Percentiles rank a stretch among this genome's conserved stretches.
These are phyloP conservation scores for Adansonia gregorii DNA, from an alignment of 441 rosid genomes.

Conservation along the genomic window DNA sequence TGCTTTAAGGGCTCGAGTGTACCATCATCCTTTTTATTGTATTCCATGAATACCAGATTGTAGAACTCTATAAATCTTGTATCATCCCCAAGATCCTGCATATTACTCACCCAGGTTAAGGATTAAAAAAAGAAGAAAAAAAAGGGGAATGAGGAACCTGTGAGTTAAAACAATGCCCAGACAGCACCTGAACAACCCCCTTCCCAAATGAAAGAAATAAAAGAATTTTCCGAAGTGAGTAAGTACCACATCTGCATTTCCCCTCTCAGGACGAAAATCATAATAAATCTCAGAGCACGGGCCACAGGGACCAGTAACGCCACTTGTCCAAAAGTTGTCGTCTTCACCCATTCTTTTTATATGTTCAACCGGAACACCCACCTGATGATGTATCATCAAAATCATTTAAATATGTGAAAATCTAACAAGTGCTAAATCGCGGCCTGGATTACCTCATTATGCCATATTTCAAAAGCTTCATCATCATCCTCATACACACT, in stretches of 20 bases:
- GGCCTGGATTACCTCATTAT: slow-evolving; percentile 53
- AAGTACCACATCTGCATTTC: slow-evolving; percentile 53
- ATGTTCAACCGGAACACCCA: slow-evolving; percentile 73
- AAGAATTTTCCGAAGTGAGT: background rate
- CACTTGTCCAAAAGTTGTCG: slow-evolving; percentile 96
- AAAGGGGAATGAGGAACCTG: slow-evolving; percentile 1
- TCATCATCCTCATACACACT: slow-evolving; percentile 85
- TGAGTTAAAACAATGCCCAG: background rate
- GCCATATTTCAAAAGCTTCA: slow-evolving; percentile 89
- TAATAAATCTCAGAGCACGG: slow-evolving; percentile 96
- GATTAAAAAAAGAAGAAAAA: background rate
- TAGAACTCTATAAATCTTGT: slow-evolving; percentile 88
- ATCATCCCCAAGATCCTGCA: slow-evolving; percentile 93
- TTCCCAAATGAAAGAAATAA: background rate
- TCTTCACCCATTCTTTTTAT: slow-evolving; percentile 92
- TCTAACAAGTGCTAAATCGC: slow-evolving; percentile 21
- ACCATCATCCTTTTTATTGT: slow-evolving; percentile 81
- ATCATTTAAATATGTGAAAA: slow-evolving; percentile 11
- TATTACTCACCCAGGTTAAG: slow-evolving; percentile 21
- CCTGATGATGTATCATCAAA: slow-evolving; percentile 43
- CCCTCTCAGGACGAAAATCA: slow-evolving; percentile 88
- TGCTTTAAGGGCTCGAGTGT: slow-evolving; percentile 85
- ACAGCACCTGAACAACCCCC: background rate
- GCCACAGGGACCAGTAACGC: slow-evolving; percentile 93
- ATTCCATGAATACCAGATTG: slow-evolving; percentile 94